Percentiles rank a stretch among this genome's conserved stretches.
Conservation (phyloP, 2,329 filamentous ascomycete genomes). For the Pseudogymnoascus sp. region DNA sequence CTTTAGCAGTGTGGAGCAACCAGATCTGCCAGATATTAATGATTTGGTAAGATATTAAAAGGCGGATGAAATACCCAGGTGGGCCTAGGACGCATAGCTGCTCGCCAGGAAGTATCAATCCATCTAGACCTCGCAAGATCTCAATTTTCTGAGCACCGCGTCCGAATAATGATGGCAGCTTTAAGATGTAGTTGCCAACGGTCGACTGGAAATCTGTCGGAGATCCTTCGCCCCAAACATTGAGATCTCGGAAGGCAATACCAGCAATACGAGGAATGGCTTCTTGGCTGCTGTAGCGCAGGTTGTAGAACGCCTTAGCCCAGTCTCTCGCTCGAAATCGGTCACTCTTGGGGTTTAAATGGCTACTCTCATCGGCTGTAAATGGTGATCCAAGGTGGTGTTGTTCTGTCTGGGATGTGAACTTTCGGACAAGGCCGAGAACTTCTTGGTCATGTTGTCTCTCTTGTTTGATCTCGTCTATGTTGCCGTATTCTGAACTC, state of each 20-base stretch:
- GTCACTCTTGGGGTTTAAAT: background rate
- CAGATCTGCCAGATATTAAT: constrained; percentile 33
- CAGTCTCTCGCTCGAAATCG: constrained; percentile 7
- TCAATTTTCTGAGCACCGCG: constrained; percentile 39
- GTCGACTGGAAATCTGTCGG: constrained; percentile 25
- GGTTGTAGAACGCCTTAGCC: constrained; percentile 10
- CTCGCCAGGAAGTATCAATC: constrained; percentile 62
- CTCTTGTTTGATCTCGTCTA: background rate
- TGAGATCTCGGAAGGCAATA: constrained; percentile 20
- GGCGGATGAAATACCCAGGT: constrained; percentile 38
- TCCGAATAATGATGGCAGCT: constrained; percentile 2
- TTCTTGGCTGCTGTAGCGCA: constrained; percentile 10
- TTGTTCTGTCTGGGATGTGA: background rate
- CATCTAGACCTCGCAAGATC: constrained; percentile 62
- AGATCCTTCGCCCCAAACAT: constrained; percentile 21
- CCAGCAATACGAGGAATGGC: constrained; percentile 18
- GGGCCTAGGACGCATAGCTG: constrained; percentile 71
- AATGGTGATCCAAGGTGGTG: background rate
- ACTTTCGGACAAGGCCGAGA: background rate
- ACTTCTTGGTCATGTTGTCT: background rate
- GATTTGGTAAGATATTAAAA: background rate
- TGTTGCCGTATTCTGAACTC: background rate
- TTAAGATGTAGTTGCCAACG: constrained; percentile 19
- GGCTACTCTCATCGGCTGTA: background rate
- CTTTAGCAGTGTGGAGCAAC: constrained; percentile 80